Percentiles rank a stretch among this genome's conserved stretches.
Conservation (phyloP, 179 eudicot genomes). For the Vitellaria paradoxa region DNA sequence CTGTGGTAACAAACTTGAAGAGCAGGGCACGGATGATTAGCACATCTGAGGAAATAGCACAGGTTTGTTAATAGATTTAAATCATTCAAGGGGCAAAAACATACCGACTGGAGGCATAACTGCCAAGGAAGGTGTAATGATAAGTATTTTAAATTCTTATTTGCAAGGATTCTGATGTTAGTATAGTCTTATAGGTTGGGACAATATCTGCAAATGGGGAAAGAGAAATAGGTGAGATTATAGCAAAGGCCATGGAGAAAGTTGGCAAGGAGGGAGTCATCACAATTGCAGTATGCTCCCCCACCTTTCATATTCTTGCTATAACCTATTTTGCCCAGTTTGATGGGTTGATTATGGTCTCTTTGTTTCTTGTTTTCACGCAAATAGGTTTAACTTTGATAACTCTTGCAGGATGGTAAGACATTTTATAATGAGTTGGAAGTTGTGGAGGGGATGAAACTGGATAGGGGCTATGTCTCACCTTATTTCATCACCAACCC, state of each 20-base stretch:
- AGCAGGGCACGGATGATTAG: neutral
- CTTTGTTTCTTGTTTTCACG: neutral
- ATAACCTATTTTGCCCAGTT: neutral
- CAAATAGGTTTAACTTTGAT: neutral
- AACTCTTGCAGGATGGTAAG: conserved; percentile 52
- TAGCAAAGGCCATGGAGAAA: conserved; percentile 92
- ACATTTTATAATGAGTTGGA: conserved; percentile 54
- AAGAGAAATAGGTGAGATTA: conserved; percentile 63
- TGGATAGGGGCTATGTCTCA: conserved; percentile 57
- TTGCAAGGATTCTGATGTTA: too few species aligned
- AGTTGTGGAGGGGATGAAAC: conserved; percentile 72
- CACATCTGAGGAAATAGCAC: neutral
- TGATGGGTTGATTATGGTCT: too few species aligned
- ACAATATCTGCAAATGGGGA: neutral
- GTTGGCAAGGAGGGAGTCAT: conserved; percentile 96
- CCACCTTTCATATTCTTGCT: conserved; percentile 19
- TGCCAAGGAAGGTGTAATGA: too few species aligned
- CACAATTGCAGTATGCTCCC: conserved; percentile 65
- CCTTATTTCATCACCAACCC: conserved; percentile 53
- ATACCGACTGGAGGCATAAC: too few species aligned
- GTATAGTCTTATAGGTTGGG: neutral
- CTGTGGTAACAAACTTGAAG: conserved; percentile 44
- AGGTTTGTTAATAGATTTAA: neutral
- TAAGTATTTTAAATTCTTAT: too few species aligned
- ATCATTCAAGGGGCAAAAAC: too few species aligned